A percentile compares a stretch with the other conserved stretches of the same genome.
phyloP scores from a whole-genome alignment of 2,329 filamentous ascomycete genomes.

The Podosphaera xanthii region DNA sequence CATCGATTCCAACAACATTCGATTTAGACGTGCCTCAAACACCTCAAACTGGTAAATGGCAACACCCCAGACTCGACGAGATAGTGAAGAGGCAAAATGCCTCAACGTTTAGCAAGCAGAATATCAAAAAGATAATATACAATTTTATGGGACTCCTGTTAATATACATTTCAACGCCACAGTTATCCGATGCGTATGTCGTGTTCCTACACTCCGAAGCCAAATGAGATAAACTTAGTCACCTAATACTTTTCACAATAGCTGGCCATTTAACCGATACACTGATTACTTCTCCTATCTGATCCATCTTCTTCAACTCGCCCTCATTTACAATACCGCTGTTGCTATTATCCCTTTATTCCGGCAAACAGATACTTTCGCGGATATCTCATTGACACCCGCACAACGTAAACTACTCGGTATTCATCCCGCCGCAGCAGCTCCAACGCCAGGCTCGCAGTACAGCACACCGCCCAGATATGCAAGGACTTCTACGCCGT shows the following conservation, averaged over 20 bases:
- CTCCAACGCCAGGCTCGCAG: slow-evolving; percentile 43
- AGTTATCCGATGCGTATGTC: slow-evolving; percentile 13
- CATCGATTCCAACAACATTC: slow-evolving; percentile 6
- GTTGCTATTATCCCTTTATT: slow-evolving; percentile 51
- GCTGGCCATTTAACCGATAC: slow-evolving; percentile 9
- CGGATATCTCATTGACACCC: slow-evolving; percentile 80
- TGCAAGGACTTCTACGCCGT: slow-evolving; percentile 45
- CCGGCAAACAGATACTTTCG: slow-evolving; percentile 49
- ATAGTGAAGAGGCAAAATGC: slow-evolving; percentile 63
- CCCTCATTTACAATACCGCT: slow-evolving; percentile 48
- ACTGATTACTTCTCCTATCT: slow-evolving; percentile 8
- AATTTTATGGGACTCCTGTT: slow-evolving; percentile 35
- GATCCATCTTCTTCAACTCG: slow-evolving; percentile 26
- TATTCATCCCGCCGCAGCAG: slow-evolving; percentile 40
- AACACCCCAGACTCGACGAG: slow-evolving; percentile 71
- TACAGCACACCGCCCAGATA: slow-evolving; percentile 80
- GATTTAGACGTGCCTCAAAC: slow-evolving; percentile 9
- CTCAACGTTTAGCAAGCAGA: slow-evolving; percentile 55
- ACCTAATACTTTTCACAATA: slow-evolving; percentile 10
- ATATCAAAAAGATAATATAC: slow-evolving; percentile 45
- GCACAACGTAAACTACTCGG: slow-evolving; percentile 69
- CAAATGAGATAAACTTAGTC: slow-evolving; percentile 8
- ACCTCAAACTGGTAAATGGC: slow-evolving; percentile 50
- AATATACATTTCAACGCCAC: slow-evolving; percentile 23
- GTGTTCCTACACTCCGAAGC: not conserved